Evolutionary conservation across 1,284 basidiomycete species (phyloP).

Genomic region (Ustilago tritici): DNA sequence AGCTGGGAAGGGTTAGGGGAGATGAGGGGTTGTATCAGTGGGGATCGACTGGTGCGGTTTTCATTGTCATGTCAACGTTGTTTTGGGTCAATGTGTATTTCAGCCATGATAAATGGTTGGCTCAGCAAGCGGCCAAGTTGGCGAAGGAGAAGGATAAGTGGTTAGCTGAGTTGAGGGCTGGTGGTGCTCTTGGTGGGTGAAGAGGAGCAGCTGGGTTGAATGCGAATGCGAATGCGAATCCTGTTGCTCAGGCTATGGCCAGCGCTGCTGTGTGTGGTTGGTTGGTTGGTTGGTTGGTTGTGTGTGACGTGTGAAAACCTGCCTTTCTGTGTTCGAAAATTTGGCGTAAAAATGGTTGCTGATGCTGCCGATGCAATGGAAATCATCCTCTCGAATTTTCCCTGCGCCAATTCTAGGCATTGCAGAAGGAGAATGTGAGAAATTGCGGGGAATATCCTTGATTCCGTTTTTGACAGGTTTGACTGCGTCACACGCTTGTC

Average conservation of each 20-base stretch:
- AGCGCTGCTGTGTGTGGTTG: conserved; percentile 2
- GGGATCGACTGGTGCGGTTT: conserved; percentile 34
- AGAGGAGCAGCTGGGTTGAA: conserved; percentile 9
- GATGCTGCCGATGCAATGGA: conserved; percentile 4
- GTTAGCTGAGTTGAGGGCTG: conserved; percentile 24
- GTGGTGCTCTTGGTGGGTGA: neutral
- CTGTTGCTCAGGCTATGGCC: conserved; percentile 16
- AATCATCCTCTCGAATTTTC: conserved; percentile 13
- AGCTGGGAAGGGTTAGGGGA: conserved; percentile 38
- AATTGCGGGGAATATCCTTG: conserved; percentile 33
- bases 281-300: neutral
- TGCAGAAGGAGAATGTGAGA: neutral
- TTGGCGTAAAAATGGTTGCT: conserved; percentile 7
- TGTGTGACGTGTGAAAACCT: conserved; percentile 7
- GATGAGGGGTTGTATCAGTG: conserved; percentile 60
- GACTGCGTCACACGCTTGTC: neutral
- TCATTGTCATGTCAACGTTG: conserved; percentile 41
- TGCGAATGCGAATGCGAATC: conserved; percentile 11
- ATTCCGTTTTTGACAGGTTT: conserved; percentile 10
- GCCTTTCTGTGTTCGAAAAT: conserved; percentile 20
- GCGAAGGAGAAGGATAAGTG: conserved; percentile 42
- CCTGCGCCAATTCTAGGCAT: neutral
- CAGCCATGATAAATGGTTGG: conserved; percentile 45
- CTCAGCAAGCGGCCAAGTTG: conserved; percentile 36
- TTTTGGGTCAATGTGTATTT: conserved; percentile 50